Percentiles rank a stretch among this genome's conserved stretches.
Evolutionary conservation across 108 stramenopile genomes (phyloP).

Genomic region (Mayamaea pseudoterrestris): DNA sequence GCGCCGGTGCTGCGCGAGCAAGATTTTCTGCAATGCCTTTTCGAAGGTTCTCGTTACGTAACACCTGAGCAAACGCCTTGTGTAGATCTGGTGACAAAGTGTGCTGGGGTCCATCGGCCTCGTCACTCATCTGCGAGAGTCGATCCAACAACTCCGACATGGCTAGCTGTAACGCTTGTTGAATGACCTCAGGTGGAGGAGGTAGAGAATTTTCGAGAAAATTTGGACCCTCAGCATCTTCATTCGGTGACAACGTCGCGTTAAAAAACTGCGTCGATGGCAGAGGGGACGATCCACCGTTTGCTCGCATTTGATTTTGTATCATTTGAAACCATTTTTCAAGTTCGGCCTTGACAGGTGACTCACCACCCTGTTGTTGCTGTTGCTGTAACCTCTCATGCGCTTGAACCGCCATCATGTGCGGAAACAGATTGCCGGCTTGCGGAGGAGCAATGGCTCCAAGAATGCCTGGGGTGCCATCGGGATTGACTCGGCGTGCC

Average conservation of each 20-base stretch:
- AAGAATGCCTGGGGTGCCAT: conserved; percentile 66
- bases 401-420: conserved; percentile 2
- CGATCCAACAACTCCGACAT: conserved; percentile 66
- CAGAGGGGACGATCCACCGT: conserved; percentile 8
- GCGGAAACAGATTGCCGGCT: conserved; percentile 47
- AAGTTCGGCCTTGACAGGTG: conserved; percentile 19
- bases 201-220: conserved; percentile 9
- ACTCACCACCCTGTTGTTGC: conserved; percentile 13
- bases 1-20: conserved; percentile 75
- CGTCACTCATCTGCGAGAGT: conserved; percentile 45
- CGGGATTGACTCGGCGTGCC: conserved; percentile 50
- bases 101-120: conserved; percentile 1
- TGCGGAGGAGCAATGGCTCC: conserved; percentile 82
- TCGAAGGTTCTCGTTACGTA: conserved; percentile 60
- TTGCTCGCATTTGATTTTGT: conserved; percentile 16
- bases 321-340: conserved; percentile 30
- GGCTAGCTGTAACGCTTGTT: conserved; percentile 63
- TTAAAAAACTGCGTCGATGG: conserved; percentile 67
- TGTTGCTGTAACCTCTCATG: conserved; percentile 48
- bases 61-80: conserved; percentile 66
- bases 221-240: conserved; percentile 12
- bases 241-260: conserved; percentile 40
- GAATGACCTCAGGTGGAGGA: conserved; percentile 54
- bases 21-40: conserved; percentile 77
- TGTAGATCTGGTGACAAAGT: conserved; percentile 39